Percentiles rank a stretch among this genome's conserved stretches.
Conservation (phyloP, 441 rosid genomes). For the Euphorbia celastroides region DNA sequence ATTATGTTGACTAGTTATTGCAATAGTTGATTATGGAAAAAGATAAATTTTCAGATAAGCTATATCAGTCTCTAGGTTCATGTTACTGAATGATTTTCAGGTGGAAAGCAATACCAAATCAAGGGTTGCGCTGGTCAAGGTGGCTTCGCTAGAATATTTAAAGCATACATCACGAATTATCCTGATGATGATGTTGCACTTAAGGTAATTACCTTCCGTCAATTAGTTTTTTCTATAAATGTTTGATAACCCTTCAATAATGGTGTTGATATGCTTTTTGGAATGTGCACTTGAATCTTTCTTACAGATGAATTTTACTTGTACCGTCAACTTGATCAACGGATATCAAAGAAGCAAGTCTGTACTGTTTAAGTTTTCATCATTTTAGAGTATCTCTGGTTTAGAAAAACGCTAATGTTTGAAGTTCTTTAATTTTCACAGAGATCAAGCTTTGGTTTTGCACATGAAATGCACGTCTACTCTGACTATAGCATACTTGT, state of each 20-base stretch:
- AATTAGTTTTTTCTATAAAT: neutral
- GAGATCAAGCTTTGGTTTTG: slow-evolving; percentile 85
- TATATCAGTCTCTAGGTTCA: neutral
- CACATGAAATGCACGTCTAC: slow-evolving; percentile 58
- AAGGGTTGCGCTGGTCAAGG: slow-evolving; percentile 95
- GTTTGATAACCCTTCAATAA: neutral
- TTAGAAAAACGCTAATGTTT: slow-evolving; percentile 8
- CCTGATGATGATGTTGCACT: slow-evolving; percentile 82
- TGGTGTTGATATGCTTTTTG: neutral
- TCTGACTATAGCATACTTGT: slow-evolving; percentile 81
- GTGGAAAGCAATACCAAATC: slow-evolving; percentile 83
- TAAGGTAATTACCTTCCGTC: slow-evolving; percentile 44
- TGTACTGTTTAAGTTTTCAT: slow-evolving; percentile 17
- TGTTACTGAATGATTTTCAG: slow-evolving; percentile 29
- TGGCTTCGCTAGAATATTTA: slow-evolving; percentile 86
- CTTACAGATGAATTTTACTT: slow-evolving; percentile 86
- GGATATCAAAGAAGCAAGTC: slow-evolving; percentile 60
- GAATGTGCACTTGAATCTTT: slow-evolving; percentile 1
- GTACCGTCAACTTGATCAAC: slow-evolving; percentile 84
- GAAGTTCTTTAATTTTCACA: slow-evolving; percentile 28
- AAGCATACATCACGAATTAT: slow-evolving; percentile 52
- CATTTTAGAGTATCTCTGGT: slow-evolving; percentile 12
- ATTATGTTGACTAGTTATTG: neutral
- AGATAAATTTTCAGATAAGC: neutral
- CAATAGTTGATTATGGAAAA: neutral